phyloP scores from a whole-genome alignment of 2,329 filamentous ascomycete species.

The Exophiala xenobiotica region DNA sequence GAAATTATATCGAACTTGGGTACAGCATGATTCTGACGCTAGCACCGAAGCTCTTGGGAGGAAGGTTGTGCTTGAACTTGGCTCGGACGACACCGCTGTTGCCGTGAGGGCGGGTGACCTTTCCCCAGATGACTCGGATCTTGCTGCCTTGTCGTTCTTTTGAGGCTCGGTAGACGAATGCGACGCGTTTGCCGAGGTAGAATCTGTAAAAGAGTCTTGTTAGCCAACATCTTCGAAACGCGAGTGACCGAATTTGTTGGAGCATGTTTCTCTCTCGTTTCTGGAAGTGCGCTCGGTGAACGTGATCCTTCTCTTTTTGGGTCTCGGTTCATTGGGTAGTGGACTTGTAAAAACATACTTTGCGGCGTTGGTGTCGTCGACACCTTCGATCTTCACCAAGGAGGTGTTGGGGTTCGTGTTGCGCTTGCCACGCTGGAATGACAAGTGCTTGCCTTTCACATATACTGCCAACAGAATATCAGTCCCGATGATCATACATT shows the following conservation, averaged over 20 bases:
- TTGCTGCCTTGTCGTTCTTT: constrained; percentile 96
- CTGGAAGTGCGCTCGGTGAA: background rate
- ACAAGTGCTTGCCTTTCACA: constrained; percentile 96
- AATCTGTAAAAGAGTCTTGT: constrained; percentile 53
- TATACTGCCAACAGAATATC: constrained; percentile 62
- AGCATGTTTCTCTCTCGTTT: too few relatives aligned
- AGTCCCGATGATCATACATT: constrained; percentile 16
- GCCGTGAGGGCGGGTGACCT: constrained; percentile 93
- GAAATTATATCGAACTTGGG: constrained; percentile 80
- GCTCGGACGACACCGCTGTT: constrained; percentile 98
- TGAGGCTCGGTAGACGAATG: constrained; percentile 95
- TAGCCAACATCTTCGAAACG: background rate
- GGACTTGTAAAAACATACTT: constrained; percentile 56
- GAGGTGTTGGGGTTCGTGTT: constrained; percentile 84
- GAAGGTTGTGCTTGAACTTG: constrained; percentile 95
- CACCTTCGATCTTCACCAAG: constrained; percentile 98
- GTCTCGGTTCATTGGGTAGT: too few relatives aligned
- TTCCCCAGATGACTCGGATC: constrained; percentile 99
- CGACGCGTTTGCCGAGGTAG: constrained; percentile 98
- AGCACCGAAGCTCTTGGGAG: constrained; percentile 93
- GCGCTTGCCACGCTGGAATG: constrained; percentile 94
- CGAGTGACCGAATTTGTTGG: too few relatives aligned
- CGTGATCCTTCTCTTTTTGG: background rate
- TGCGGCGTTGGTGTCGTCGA: constrained; percentile 84
- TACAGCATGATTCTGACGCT: constrained; percentile 97